Percentiles rank a stretch among this genome's conserved stretches.
Evolutionary conservation across 768 basidiomycete species (phyloP).

Genomic region (Sporobolomyces phaffii): DNA sequence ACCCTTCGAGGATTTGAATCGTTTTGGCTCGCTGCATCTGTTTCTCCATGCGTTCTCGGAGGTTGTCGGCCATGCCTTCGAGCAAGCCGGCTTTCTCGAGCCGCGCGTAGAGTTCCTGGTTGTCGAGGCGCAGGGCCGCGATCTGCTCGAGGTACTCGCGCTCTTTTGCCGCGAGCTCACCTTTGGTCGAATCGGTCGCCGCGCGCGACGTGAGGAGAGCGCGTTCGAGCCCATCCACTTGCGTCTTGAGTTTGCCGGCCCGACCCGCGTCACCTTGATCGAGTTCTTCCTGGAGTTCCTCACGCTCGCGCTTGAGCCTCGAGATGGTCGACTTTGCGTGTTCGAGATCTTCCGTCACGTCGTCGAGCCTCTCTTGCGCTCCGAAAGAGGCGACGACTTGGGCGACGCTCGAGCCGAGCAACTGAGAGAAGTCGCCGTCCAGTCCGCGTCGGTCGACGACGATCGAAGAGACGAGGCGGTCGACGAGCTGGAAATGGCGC

Average conservation of each 20-base stretch:
- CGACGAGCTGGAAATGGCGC: constrained; percentile 85
- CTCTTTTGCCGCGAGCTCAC: constrained; percentile 61
- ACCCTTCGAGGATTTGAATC: constrained; percentile 75
- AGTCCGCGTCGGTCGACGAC: constrained; percentile 76
- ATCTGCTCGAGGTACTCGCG: constrained; percentile 76
- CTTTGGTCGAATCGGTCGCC: constrained; percentile 57
- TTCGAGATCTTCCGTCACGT: constrained; percentile 69
- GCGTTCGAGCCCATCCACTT: constrained; percentile 65
- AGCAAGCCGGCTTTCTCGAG: constrained; percentile 70
- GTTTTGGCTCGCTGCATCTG: constrained; percentile 78
- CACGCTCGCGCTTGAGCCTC: constrained; percentile 72
- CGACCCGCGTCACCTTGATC: constrained; percentile 73
- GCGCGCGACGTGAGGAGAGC: constrained; percentile 72
- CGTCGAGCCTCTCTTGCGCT: constrained; percentile 74
- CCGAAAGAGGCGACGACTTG: constrained; percentile 82
- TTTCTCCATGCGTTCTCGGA: constrained; percentile 72
- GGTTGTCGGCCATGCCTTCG: constrained; percentile 64
- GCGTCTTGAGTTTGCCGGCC: constrained; percentile 70
- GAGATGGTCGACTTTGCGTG: constrained; percentile 61
- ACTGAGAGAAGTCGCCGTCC: constrained; percentile 55
- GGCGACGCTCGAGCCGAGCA: constrained; percentile 82
- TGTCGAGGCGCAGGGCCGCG: constrained; percentile 80
- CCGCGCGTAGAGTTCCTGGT: constrained; percentile 90
- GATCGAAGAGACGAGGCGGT: constrained; percentile 79
- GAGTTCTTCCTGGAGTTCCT: constrained; percentile 71